phyloP scores from a whole-genome alignment of 208 protist genomes.

The Trypanosoma melophagium region DNA sequence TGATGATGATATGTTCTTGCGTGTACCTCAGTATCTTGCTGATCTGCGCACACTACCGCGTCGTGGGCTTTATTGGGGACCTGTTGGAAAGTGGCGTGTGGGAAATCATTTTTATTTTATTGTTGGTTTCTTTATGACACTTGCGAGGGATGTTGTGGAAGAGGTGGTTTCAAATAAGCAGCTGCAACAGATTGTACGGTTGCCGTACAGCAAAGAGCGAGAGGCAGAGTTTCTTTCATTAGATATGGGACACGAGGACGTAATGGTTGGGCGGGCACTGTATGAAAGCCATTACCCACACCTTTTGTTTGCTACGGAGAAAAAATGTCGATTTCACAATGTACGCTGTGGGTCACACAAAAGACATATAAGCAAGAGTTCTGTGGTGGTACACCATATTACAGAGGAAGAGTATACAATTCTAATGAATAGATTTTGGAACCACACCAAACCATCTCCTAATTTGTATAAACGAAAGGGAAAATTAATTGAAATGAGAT shows the following conservation, averaged over 20 bases:
- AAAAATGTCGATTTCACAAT: neutral
- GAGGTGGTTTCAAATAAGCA: neutral
- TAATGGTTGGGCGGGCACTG: neutral
- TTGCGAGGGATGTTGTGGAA: neutral
- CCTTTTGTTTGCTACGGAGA: neutral
- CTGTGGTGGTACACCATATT: conserved; percentile 6
- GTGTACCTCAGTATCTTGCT: conserved; percentile 46
- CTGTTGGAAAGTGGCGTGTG: neutral
- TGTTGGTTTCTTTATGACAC: neutral
- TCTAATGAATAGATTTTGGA: neutral
- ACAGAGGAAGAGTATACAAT: neutral
- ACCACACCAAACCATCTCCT: neutral
- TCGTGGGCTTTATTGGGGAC: conserved; percentile 24
- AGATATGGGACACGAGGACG: neutral
- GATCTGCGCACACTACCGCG: conserved; percentile 30
- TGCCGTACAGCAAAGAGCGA: neutral
- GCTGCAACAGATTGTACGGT: neutral
- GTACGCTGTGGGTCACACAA: conserved; percentile 11
- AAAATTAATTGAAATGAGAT: too few relatives aligned
- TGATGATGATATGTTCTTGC: conserved; percentile 54
- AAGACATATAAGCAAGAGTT: conserved; percentile 19
- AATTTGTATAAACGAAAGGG: too few relatives aligned
- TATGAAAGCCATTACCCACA: neutral
- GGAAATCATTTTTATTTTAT: neutral
- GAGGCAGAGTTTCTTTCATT: neutral